phyloP scores from a whole-genome alignment of 768 basidiomycete genomes.

The Hericium rajendrae region DNA sequence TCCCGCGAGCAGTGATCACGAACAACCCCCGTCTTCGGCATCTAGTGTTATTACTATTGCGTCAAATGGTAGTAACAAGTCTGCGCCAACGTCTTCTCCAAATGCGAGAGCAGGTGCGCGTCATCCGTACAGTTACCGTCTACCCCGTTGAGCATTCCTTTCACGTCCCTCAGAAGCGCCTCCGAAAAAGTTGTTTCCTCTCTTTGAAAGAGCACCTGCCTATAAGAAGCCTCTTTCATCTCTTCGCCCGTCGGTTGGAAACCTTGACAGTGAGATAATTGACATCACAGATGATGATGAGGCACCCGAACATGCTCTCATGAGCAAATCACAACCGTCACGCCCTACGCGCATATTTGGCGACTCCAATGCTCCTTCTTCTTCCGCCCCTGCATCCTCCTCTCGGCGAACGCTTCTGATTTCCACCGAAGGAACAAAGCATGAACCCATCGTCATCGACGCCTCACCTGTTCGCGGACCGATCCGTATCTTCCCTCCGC shows the following conservation, averaged over 20 bases:
- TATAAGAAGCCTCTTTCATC: background rate
- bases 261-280: background rate
- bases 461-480: conserved; percentile 4
- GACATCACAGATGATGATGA: background rate
- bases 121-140: too few species aligned
- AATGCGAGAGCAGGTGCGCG: too few species aligned
- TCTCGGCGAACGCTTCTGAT: too few species aligned
- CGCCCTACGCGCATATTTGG: too few species aligned
- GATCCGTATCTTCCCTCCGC: background rate
- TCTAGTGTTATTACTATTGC: too few species aligned
- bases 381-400: too few species aligned
- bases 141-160: too few species aligned
- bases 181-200: background rate
- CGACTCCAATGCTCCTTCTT: too few species aligned
- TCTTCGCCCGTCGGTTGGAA: background rate
- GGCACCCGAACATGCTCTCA: conserved; percentile 1
- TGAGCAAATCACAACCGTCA: background rate
- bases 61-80: too few species aligned
- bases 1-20: too few species aligned
- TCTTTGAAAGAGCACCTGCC: background rate
- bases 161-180: background rate
- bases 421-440: conserved; percentile 1
- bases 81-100: too few species aligned
- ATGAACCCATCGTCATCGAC: conserved; percentile 7
- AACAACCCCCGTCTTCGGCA: too few species aligned